Evolutionary conservation across 352 stramenopile genomes (phyloP).

Genomic region (Aphanomyces stellatus): DNA sequence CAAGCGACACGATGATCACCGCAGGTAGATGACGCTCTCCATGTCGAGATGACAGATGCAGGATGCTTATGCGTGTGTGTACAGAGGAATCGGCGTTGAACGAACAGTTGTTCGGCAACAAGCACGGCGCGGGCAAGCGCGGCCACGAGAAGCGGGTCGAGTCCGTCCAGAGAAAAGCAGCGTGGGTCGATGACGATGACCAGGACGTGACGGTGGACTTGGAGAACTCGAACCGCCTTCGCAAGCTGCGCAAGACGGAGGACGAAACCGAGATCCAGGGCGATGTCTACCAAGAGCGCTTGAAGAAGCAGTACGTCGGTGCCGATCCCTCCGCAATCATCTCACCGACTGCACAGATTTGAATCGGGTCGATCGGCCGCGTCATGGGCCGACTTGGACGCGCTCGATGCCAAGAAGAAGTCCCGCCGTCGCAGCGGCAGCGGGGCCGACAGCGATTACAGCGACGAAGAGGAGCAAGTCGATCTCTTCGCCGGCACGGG

Average conservation of each 20-base stretch:
- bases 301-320: constrained; percentile 79
- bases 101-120: constrained; percentile 12
- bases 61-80: no score
- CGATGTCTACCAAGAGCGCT: constrained; percentile 60
- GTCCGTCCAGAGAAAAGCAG: constrained; percentile 28
- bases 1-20: neutral
- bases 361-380: constrained; percentile 42
- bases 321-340: neutral
- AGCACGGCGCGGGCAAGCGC: constrained; percentile 4
- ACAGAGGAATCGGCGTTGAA: constrained; percentile 2
- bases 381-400: constrained; percentile 66
- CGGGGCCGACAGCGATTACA: constrained; percentile 40
- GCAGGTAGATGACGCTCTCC: neutral
- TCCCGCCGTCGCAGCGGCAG: constrained; percentile 25
- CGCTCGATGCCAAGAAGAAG: constrained; percentile 29
- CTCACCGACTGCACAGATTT: constrained; percentile 20
- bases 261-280: constrained; percentile 56
- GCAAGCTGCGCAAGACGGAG: constrained; percentile 77
- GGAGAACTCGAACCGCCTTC: constrained; percentile 51
- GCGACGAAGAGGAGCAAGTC: constrained; percentile 45
- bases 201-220: constrained; percentile 61
- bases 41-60: no score
- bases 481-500: constrained; percentile 45
- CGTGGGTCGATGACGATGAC: constrained; percentile 87
- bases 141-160: neutral